phyloP scores from a whole-genome alignment of 1,284 basidiomycete species.

The Garcileccinum viscosum region DNA sequence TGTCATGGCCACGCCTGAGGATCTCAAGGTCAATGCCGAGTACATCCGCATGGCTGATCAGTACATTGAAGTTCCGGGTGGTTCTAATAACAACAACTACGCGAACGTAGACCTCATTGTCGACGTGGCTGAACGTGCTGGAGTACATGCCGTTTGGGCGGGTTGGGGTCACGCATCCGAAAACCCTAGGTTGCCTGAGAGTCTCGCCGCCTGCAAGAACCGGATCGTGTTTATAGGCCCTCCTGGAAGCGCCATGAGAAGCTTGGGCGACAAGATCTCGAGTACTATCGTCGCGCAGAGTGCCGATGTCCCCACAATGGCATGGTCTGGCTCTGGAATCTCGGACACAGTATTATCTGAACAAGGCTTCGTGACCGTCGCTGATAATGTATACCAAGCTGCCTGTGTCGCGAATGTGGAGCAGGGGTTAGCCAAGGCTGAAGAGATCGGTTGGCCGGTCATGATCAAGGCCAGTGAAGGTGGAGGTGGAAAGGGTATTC shows the following conservation, averaged over 20 bases:
- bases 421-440: slow-evolving; percentile 84
- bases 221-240: slow-evolving; percentile 99
- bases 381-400: slow-evolving; percentile 87
- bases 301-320: slow-evolving; percentile 97
- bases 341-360: slow-evolving; percentile 87
- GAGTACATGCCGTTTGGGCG: slow-evolving; percentile 99
- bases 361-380: slow-evolving; percentile 92
- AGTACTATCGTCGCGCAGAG: slow-evolving; percentile 99
- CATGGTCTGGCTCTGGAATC: slow-evolving; percentile 98
- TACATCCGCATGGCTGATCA: slow-evolving; percentile 99
- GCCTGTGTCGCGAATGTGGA: slow-evolving; percentile 93
- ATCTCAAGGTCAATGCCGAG: slow-evolving; percentile 98
- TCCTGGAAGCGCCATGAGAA: slow-evolving; percentile 98
- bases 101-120: slow-evolving; percentile 99
- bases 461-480: slow-evolving; percentile 99
- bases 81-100: slow-evolving; percentile 99
- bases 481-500: slow-evolving; percentile 98
- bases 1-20: slow-evolving; percentile 99
- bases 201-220: slow-evolving; percentile 87
- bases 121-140: slow-evolving; percentile 95
- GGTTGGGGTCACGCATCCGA: slow-evolving; percentile 99
- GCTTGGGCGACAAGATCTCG: slow-evolving; percentile 99
- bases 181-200: slow-evolving; percentile 98
- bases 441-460: slow-evolving; percentile 94
- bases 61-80: slow-evolving; percentile 98